Evolutionary conservation across 2,329 filamentous ascomycete species (phyloP).

Genomic region (Aspergillus fijiensis): DNA sequence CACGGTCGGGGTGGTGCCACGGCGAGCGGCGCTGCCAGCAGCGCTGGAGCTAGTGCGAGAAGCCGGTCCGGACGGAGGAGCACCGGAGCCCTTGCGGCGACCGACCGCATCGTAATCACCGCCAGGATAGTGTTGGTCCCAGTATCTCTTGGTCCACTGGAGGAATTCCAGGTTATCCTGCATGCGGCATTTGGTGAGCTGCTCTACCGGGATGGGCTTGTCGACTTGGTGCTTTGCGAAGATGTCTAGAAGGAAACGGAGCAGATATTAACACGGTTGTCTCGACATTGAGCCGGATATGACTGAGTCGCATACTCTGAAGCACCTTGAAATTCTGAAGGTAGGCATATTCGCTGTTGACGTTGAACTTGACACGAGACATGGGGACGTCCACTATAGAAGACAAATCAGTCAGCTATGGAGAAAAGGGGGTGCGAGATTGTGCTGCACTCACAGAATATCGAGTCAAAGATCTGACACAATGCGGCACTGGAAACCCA

Average conservation of each 20-base stretch:
- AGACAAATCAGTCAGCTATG: conserved; percentile 8
- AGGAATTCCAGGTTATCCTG: conserved; percentile 99
- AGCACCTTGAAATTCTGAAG: conserved; percentile 98
- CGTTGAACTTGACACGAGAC: conserved; percentile 96
- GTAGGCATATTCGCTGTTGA: conserved; percentile 94
- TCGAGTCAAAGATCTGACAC: conserved; percentile 97
- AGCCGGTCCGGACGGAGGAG: conserved; percentile 50
- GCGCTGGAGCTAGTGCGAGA: conserved; percentile 51
- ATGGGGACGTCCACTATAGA: conserved; percentile 78
- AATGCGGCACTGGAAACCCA: conserved; percentile 70
- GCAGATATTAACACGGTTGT: background rate
- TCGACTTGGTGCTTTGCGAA: conserved; percentile 87
- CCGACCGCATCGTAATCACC: conserved; percentile 92
- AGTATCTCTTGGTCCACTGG: conserved; percentile 94
- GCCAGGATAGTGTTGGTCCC: conserved; percentile 97
- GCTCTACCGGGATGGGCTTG: conserved; percentile 82
- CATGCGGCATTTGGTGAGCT: conserved; percentile 97
- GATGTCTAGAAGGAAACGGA: conserved; percentile 52
- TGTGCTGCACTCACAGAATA: conserved; percentile 66
- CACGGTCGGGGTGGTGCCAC: conserved; percentile 63
- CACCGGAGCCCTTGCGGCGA: conserved; percentile 75
- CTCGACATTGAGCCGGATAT: background rate
- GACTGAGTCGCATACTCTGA: conserved; percentile 67
- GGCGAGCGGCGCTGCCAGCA: conserved; percentile 48
- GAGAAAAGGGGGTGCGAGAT: background rate